Conservation (phyloP, 148 eudicot species). For the Nyssa sinensis region DNA sequence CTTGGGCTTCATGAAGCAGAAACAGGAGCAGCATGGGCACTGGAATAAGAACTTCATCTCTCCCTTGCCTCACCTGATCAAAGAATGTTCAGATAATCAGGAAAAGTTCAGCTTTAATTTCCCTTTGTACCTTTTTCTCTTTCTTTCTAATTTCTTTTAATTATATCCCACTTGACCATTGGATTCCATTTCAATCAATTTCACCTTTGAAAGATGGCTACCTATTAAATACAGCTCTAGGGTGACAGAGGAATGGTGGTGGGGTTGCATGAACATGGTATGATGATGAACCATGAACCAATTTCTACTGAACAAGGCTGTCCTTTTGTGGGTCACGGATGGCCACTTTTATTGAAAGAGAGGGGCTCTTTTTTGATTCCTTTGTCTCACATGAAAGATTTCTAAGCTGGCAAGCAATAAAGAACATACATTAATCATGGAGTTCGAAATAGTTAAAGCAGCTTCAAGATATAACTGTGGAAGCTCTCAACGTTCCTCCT, state of each 20-base stretch:
- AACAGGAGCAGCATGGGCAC: constrained; percentile 30
- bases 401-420: not conserved
- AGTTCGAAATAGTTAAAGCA: too few species aligned
- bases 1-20: constrained; percentile 31
- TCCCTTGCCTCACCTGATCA: not conserved
- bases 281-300: too few species aligned
- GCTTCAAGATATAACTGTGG: too few species aligned
- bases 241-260: not conserved
- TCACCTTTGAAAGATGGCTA: constrained; percentile 15
- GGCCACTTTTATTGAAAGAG: not conserved
- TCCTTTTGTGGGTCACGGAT: not conserved
- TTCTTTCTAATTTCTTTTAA: constrained; percentile 13
- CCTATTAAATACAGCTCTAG: not conserved
- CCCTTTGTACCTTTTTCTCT: constrained; percentile 19
- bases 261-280: not conserved
- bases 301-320: not conserved
- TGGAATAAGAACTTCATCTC: constrained; percentile 32
- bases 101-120: not conserved
- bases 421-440: not conserved
- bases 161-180: constrained; percentile 22
- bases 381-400: not conserved
- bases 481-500: too few species aligned
- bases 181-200: constrained; percentile 40
- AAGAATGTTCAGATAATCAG: not conserved
- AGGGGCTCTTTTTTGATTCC: not conserved